Conservation (phyloP, 1,284 basidiomycete genomes). For the Cutaneotrichosporon cavernicola region DNA sequence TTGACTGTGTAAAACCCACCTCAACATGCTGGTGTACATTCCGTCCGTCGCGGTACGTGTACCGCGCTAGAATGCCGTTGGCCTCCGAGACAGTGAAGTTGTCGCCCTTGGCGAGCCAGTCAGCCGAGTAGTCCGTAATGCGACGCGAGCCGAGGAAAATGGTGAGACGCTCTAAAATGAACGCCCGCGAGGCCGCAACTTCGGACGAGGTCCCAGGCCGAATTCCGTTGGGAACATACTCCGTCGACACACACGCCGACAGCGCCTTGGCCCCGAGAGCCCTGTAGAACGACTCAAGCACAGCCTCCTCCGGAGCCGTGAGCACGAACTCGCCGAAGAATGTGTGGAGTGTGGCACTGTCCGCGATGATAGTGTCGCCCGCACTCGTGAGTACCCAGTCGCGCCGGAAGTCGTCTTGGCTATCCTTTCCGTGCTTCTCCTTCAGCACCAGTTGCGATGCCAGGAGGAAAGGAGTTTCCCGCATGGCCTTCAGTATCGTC, state of each 20-base stretch:
- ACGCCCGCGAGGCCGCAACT: slow-evolving; percentile 36
- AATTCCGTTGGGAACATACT: slow-evolving; percentile 58
- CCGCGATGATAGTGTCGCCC: slow-evolving; percentile 69
- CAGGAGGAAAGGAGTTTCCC: slow-evolving; percentile 67
- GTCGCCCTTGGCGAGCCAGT: slow-evolving; percentile 61
- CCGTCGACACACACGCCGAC: slow-evolving; percentile 70
- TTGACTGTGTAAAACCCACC: slow-evolving; percentile 43
- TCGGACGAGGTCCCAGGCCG: slow-evolving; percentile 29
- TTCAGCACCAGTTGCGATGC: slow-evolving; percentile 63
- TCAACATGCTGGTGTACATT: slow-evolving; percentile 40
- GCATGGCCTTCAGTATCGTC: slow-evolving; percentile 65
- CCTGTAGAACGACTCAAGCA: slow-evolving; percentile 51
- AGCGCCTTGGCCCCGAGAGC: slow-evolving; percentile 64
- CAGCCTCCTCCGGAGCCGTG: slow-evolving; percentile 73
- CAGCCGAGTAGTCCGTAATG: slow-evolving; percentile 59
- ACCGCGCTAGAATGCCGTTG: slow-evolving; percentile 38
- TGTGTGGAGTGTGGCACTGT: slow-evolving; percentile 72
- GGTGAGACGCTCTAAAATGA: slow-evolving; percentile 83
- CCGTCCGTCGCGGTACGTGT: slow-evolving; percentile 39
- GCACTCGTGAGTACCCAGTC: slow-evolving; percentile 45
- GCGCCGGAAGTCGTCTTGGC: slow-evolving; percentile 27
- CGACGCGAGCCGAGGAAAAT: slow-evolving; percentile 82
- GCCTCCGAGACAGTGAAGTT: slow-evolving; percentile 67
- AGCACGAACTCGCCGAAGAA: slow-evolving; percentile 75
- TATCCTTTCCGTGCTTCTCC: slow-evolving; percentile 33